A percentile compares a stretch with the other conserved stretches of the same genome.
phyloP scores from a whole-genome alignment of 441 rosid species.

The Pelargonium cotyledonis region DNA sequence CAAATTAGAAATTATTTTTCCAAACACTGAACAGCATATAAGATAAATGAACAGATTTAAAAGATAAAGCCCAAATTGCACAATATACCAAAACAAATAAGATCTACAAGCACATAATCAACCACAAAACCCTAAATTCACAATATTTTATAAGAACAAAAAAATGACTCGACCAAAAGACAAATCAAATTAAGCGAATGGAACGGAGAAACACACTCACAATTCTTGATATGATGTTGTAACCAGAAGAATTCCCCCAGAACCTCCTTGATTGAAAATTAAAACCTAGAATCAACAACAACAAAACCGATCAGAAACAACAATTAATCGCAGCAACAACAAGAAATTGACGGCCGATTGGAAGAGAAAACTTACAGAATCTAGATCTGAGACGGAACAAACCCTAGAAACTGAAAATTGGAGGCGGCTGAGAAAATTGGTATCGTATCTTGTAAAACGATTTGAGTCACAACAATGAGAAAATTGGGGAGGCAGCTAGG shows the following conservation, averaged over 20 bases:
- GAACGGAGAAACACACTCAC: neutral
- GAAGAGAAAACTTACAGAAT: neutral
- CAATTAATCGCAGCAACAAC: neutral
- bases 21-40: no score
- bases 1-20: no score
- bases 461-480: neutral
- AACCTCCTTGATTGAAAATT: neutral
- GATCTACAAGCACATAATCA: no score
- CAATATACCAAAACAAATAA: no score
- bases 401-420: neutral
- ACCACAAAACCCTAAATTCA: neutral
- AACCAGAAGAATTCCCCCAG: constrained; percentile 7
- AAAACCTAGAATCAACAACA: neutral
- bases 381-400: neutral
- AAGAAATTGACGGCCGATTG: neutral
- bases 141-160: neutral
- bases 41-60: no score
- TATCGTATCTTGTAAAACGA: neutral
- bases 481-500: neutral
- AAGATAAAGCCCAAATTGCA: no score
- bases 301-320: neutral
- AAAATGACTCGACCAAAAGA: neutral
- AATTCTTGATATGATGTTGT: neutral
- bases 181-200: neutral
- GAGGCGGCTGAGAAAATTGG: neutral